Base-by-base conservation (phyloP, 768 basidiomycete genomes). In the Lactifluus piperatus region DNA sequence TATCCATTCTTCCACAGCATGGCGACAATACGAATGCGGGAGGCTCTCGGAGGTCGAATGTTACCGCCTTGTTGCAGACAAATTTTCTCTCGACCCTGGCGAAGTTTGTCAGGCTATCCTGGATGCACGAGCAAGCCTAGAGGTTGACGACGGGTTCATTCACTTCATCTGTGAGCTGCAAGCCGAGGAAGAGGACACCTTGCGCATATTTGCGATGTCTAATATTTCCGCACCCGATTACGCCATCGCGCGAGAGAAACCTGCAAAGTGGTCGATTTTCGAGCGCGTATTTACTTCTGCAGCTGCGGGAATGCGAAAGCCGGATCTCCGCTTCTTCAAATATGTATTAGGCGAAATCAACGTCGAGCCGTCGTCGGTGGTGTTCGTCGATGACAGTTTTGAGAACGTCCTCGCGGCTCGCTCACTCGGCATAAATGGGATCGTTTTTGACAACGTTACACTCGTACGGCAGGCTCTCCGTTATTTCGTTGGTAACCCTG, bases 171-270 rank as follows among this genome's bases (percentile, higher is more conserved):
- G 3, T 11, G 10, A 34, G 34, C 34, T 34, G 11, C 6, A 34
- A 34, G 34, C 10, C 1, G 34, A 34, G 11, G 34, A 34, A 11
- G 10, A 34, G 13, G 34, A 13, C 34, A 11, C 4, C 3, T 34
- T 34, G 11, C 34, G 10, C 34, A 34, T 34, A 9, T 34, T 34
- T 34, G 34, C 76, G 8, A 80, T 82, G 78, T 81, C 80, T 37
- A 84, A 84, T 67, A 82, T 84, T 26, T 81, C 81, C n/a, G 62
- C 71, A 0, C 78, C 79, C 10, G 81, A 83, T 63, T 81, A 75
- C 64, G 71, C 72, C 39, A 71, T 77, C 4, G 71, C 81, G 13
- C 74, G 69, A 47, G 73, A 69, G n/a, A 79, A 74, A 34, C 67
- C 72, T 5, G 78, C 72, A 9, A 76, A 79, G 60, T 83, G 78